phyloP scores from a whole-genome alignment of 345 rosid genomes.

The Conringia planisiliqua region DNA sequence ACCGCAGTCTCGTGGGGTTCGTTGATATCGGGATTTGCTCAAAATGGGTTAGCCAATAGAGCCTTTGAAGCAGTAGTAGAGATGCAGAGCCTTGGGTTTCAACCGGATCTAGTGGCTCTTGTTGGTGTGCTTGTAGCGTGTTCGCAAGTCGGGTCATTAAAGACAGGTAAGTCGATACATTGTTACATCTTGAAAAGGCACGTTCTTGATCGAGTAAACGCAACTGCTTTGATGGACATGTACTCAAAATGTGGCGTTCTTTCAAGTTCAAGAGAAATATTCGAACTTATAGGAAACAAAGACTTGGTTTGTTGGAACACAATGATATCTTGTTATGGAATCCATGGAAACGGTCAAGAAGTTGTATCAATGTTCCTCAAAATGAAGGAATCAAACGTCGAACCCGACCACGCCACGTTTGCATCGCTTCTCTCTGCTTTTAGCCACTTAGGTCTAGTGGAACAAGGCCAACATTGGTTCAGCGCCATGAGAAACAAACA shows the following conservation, averaged over 20 bases:
- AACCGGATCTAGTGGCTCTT: conserved; percentile 55
- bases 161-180: conserved; percentile 53
- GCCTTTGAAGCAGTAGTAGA: conserved; percentile 48
- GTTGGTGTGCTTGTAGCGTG: conserved; percentile 53
- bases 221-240: conserved; percentile 64
- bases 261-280: conserved; percentile 42
- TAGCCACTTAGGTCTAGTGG: conserved; percentile 64
- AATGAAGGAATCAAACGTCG: conserved; percentile 43
- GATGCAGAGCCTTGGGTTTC: conserved; percentile 52
- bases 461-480: conserved; percentile 64
- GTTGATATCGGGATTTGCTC: conserved; percentile 60
- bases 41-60: conserved; percentile 50
- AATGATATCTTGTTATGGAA: conserved; percentile 62
- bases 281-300: conserved; percentile 43
- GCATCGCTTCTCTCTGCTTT: conserved; percentile 68
- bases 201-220: conserved; percentile 37
- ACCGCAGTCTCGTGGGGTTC: conserved; percentile 57
- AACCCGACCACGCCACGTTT: conserved; percentile 69
- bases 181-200: conserved; percentile 51
- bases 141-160: conserved; percentile 57
- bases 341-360: conserved; percentile 65
- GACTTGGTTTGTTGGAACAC: conserved; percentile 72
- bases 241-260: conserved; percentile 67
- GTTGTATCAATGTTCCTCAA: conserved; percentile 52
- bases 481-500: conserved; percentile 40